Evolutionary conservation across 441 rosid genomes (phyloP).

Genomic region (Erodium chrysanthum): DNA sequence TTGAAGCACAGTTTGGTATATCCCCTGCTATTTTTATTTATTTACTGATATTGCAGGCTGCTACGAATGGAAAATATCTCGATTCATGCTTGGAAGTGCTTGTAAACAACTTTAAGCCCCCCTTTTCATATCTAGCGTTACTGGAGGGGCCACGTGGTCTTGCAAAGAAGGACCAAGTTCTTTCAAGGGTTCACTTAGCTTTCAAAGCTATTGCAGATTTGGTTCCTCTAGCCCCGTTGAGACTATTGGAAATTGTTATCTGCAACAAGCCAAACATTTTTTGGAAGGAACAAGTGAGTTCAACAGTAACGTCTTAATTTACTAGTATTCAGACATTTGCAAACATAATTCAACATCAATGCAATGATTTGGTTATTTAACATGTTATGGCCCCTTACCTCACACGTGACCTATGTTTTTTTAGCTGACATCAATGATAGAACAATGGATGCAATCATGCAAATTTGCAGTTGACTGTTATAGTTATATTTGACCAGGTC

Average conservation of each 20-base stretch:
- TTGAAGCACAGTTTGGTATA: not conserved
- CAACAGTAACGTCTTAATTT: not conserved
- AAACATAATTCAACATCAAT: not conserved
- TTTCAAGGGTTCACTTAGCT: constrained; percentile 56
- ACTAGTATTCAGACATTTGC: not conserved
- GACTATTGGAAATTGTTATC: constrained; percentile 38
- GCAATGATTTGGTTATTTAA: not conserved
- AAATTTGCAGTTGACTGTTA: not conserved
- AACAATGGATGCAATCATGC: not conserved
- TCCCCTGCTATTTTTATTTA: not conserved
- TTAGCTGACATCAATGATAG: not conserved
- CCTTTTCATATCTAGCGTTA: constrained; percentile 27
- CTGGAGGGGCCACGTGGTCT: constrained; percentile 34
- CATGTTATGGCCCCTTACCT: not conserved
- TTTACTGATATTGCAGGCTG: constrained; percentile 39
- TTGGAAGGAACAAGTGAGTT: constrained; percentile 48
- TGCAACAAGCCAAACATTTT: constrained; percentile 45
- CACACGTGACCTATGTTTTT: not conserved
- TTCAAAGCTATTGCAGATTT: constrained; percentile 37
- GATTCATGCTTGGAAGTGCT: constrained; percentile 64
- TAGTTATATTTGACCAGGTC: not conserved
- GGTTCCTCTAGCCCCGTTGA: constrained; percentile 66
- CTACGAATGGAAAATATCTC: constrained; percentile 54
- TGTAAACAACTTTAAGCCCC: constrained; percentile 60
- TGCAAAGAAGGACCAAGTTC: constrained; percentile 51